These are phyloP conservation scores for Rhytidhysteron rufulum DNA, from an alignment of 2,329 filamentous ascomycete species.

Conservation along the genomic window DNA sequence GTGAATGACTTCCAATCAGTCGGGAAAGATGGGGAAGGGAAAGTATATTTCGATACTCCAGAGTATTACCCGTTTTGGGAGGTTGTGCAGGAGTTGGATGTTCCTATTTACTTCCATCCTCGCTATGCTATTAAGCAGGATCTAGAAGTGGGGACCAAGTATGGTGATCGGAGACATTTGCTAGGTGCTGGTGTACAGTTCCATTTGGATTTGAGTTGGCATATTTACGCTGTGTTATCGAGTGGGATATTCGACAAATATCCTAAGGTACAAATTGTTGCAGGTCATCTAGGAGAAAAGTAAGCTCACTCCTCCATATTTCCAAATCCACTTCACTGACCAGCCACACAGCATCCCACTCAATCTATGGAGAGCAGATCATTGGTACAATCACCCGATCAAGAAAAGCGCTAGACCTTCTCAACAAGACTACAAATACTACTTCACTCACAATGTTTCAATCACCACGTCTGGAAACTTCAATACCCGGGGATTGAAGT, in stretches of 20 bases:
- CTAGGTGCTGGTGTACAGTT: conserved; percentile 30
- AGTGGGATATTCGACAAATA: conserved; percentile 43
- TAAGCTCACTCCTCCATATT: neutral
- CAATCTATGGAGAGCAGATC: conserved; percentile 36
- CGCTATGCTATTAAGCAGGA: conserved; percentile 26
- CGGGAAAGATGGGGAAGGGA: conserved; percentile 23
- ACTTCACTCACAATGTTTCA: conserved; percentile 41
- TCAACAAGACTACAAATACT: conserved; percentile 35
- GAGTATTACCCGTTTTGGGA: conserved; percentile 31
- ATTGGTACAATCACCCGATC: conserved; percentile 45
- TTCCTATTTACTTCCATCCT: conserved; percentile 33
- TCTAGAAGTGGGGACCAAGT: conserved; percentile 21
- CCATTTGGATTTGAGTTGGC: conserved; percentile 44
- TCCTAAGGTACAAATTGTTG: conserved; percentile 40
- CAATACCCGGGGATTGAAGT: conserved; percentile 39
- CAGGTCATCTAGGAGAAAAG: conserved; percentile 43
- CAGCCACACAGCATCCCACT: conserved; percentile 40
- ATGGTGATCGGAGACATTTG: conserved; percentile 24
- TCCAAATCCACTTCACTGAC: no score
- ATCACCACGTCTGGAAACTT: conserved; percentile 43
- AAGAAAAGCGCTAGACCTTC: conserved; percentile 36
- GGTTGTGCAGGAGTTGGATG: conserved; percentile 26
- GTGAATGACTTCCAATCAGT: conserved; percentile 40
- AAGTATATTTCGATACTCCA: conserved; percentile 29
- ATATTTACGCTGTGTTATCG: conserved; percentile 45